phyloP scores from a whole-genome alignment of 306 rosid genomes.

The Lathyrus oleraceus region DNA sequence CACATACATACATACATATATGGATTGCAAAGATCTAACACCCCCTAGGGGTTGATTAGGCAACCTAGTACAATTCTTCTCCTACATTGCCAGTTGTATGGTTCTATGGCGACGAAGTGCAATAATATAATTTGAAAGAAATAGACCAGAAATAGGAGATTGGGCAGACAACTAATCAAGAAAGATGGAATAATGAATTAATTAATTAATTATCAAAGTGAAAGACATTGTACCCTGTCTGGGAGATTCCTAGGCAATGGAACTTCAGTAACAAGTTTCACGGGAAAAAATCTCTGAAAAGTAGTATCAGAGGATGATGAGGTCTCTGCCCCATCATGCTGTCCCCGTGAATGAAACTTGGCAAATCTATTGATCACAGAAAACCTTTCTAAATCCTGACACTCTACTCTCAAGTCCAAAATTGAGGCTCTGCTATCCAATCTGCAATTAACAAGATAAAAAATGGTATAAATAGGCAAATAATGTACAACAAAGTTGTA shows the following conservation, averaged over 20 bases:
- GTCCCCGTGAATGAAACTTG: conserved; percentile 83
- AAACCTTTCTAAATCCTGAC: conserved; percentile 88
- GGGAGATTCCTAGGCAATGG: conserved; percentile 95
- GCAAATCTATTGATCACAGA: conserved; percentile 96
- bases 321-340: conserved; percentile 74
- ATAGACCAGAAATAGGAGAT: conserved; percentile 54
- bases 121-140: conserved; percentile 54
- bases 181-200: conserved; percentile 75
- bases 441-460: conserved; percentile 50
- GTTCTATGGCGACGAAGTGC: conserved; percentile 51
- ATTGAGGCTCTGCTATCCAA: conserved; percentile 77
- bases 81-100: conserved; percentile 62
- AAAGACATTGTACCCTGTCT: conserved; percentile 98
- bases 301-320: conserved; percentile 63
- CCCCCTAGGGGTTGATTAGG: conserved; percentile 63
- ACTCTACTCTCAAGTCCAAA: conserved; percentile 87
- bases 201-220: conserved; percentile 92
- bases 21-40: conserved; percentile 58
- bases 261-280: conserved; percentile 82
- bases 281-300: conserved; percentile 61
- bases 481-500: conserved; percentile 6
- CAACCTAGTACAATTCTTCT: conserved; percentile 65
- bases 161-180: conserved; percentile 58
- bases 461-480: conserved; percentile 17
- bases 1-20: conserved; percentile 44